Conservation (phyloP, 2,329 filamentous ascomycete species). For the Chaetothyriales sp. region DNA sequence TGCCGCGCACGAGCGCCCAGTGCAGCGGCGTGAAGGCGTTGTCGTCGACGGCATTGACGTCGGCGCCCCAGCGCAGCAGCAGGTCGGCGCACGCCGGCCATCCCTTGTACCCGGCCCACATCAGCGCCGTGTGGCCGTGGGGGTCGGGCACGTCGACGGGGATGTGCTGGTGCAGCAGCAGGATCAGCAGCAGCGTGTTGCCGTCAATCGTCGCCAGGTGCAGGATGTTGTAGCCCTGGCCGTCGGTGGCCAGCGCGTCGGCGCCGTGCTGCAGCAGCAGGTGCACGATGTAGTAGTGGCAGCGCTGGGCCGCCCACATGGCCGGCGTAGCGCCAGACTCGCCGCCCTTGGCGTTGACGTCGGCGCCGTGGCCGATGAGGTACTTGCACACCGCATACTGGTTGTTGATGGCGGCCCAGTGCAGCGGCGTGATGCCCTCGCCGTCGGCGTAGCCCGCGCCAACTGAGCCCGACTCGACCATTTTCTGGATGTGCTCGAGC, state of each 20-base stretch:
- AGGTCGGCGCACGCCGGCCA: slow-evolving; percentile 84
- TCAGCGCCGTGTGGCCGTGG: slow-evolving; percentile 83
- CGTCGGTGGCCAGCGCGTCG: slow-evolving; percentile 81
- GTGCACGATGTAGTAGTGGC: slow-evolving; percentile 92
- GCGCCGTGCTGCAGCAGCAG: slow-evolving; percentile 82
- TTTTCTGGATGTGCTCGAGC: slow-evolving; percentile 69
- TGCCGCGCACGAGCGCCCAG: slow-evolving; percentile 93
- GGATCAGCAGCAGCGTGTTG: slow-evolving; percentile 75
- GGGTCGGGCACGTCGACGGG: slow-evolving; percentile 81
- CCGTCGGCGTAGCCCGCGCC: slow-evolving; percentile 75
- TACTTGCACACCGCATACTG: slow-evolving; percentile 96
- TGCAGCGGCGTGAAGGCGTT: slow-evolving; percentile 89
- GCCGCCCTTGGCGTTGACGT: slow-evolving; percentile 88
- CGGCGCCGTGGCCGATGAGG: slow-evolving; percentile 70
- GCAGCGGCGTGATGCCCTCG: slow-evolving; percentile 83
- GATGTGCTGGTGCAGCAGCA: slow-evolving; percentile 89
- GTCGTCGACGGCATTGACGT: slow-evolving; percentile 79
- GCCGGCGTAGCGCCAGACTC: slow-evolving; percentile 87
- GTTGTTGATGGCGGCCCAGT: slow-evolving; percentile 99
- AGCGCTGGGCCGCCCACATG: slow-evolving; percentile 93
- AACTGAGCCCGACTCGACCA: slow-evolving; percentile 71
- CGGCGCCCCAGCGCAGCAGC: slow-evolving; percentile 87
- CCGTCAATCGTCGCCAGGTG: slow-evolving; percentile 96
- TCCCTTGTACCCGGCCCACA: slow-evolving; percentile 99
- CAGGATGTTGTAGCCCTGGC: slow-evolving; percentile 94